These are phyloP conservation scores for Salvia rosmarinus DNA, from an alignment of 257 asterid genomes.

Conservation along the genomic window DNA sequence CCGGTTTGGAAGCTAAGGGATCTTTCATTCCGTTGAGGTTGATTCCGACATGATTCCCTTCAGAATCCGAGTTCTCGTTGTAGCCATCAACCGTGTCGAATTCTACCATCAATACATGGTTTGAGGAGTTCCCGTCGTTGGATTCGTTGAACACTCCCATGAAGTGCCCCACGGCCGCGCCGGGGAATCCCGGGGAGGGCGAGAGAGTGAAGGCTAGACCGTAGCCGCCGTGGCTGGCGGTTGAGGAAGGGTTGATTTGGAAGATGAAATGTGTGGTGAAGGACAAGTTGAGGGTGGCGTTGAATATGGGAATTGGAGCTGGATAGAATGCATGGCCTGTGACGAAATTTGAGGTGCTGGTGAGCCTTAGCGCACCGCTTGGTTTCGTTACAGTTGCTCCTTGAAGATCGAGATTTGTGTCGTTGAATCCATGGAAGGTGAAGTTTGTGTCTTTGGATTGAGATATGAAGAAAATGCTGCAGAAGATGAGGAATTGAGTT, in stretches of 20 bases:
- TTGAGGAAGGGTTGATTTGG: conserved; percentile 44
- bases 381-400: conserved; percentile 39
- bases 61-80: conserved; percentile 29
- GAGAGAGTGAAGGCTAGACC: conserved; percentile 75
- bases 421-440: conserved; percentile 58
- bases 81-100: conserved; percentile 71
- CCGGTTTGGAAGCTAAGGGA: conserved; percentile 24
- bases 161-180: conserved; percentile 45
- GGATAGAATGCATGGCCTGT: conserved; percentile 67
- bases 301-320: conserved; percentile 40
- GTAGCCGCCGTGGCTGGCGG: conserved; percentile 48
- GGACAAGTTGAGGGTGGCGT: conserved; percentile 35
- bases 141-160: conserved; percentile 51
- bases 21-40: conserved; percentile 48
- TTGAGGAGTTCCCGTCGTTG: conserved; percentile 35
- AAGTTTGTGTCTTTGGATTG: conserved; percentile 43
- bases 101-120: conserved; percentile 72
- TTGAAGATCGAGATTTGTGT: conserved; percentile 30
- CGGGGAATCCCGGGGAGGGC: conserved; percentile 43
- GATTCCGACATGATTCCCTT: conserved; percentile 62
- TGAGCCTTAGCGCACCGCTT: conserved; percentile 61
- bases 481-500: conserved; percentile 22
- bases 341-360: conserved; percentile 43
- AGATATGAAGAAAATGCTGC: conserved; percentile 25
- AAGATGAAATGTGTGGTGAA: conserved; percentile 65